Base-by-base conservation (phyloP, 202 grass and related monocot species). In the Hordeum pubiflorum region DNA sequence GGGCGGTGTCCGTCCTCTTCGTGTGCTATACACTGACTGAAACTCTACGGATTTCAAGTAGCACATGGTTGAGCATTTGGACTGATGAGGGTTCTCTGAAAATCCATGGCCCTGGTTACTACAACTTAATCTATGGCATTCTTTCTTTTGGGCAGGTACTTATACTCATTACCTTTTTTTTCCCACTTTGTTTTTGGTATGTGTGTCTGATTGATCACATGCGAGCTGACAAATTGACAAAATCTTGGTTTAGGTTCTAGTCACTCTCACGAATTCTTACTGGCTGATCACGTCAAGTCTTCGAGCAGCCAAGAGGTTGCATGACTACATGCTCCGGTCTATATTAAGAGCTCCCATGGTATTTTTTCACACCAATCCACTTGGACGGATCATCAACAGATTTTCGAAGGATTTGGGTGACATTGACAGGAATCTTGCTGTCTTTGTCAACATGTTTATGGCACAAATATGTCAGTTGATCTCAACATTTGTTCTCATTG, bases 361-460 rank as follows among this genome's bases (percentile, higher is more conserved):
- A 81, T 99, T 99, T 83, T 99, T 99, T 73, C 96, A 95, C 72
- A 99, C 96, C 63, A 99, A 99, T 79, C 96, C 96, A 79, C 92
- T 99, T 80, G 96, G 96, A 85, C 87, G 96, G 59, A 91, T 99
- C 81, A 99, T 99, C 82, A 99, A 99, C 72, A 91, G 96, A 84
- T 99, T 99, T 81, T 93, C 96, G 18, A 99, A 99, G 83, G 96
- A 99, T 91, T 69, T 93, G 70, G 90, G 96, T 37, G 96, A 99
- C 86, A 84, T 95, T 76, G 96, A 99, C 77, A 82, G 96, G 57
- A 90, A 80, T 76, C 85, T 99, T 67, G 96, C 92, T 46, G 88
- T 95, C 66, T 99, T 86, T 73, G 85, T 91, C 57, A 99, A 99
- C 74, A 85, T 99, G 90, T 99, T 95, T 82, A 80, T 99, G 82